Conservation (phyloP, 2,329 filamentous ascomycete genomes). For the Huntiella savannae region DNA sequence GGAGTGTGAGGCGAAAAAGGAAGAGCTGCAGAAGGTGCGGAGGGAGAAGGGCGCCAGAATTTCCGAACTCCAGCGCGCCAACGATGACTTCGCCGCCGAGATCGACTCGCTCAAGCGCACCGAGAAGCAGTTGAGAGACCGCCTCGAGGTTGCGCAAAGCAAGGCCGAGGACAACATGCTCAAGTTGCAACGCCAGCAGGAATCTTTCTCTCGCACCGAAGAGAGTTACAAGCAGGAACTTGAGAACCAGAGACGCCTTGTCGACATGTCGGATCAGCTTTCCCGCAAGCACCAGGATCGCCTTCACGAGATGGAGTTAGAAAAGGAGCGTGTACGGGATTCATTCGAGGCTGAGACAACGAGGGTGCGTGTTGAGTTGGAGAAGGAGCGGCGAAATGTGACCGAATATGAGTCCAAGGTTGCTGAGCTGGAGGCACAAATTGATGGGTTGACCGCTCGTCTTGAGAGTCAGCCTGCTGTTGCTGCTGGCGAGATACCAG, state of each 20-base stretch:
- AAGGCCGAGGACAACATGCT: constrained; percentile 72
- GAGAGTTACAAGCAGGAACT: constrained; percentile 76
- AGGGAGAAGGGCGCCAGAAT: constrained; percentile 90
- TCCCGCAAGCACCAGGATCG: constrained; percentile 53
- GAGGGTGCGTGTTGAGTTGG: constrained; percentile 36
- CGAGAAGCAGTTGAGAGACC: constrained; percentile 61
- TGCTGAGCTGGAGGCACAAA: constrained; percentile 31
- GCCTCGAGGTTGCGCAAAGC: constrained; percentile 64
- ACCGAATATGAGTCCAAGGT: constrained; percentile 28
- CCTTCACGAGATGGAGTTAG: constrained; percentile 48
- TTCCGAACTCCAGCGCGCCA: constrained; percentile 67
- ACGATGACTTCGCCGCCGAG: constrained; percentile 64
- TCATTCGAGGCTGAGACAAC: constrained; percentile 43
- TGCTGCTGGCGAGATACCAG: constrained; percentile 29
- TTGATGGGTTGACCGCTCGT: constrained; percentile 33
- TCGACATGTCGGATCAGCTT: constrained; percentile 63
- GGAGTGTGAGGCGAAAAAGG: constrained; percentile 76
- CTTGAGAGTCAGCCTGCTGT: constrained; percentile 19
- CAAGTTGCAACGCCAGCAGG: constrained; percentile 70
- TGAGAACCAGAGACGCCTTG: constrained; percentile 60
- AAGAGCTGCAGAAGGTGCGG: constrained; percentile 72
- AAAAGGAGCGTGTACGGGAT: constrained; percentile 40
- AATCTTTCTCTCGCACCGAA: constrained; percentile 62
- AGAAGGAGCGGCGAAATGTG: constrained; percentile 30
- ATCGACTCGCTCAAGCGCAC: constrained; percentile 61